Evolutionary conservation across 2,329 filamentous ascomycete species (phyloP), one percentile per base, ranked within the genome.

Genomic region (Fusarium ambrosium): DNA sequence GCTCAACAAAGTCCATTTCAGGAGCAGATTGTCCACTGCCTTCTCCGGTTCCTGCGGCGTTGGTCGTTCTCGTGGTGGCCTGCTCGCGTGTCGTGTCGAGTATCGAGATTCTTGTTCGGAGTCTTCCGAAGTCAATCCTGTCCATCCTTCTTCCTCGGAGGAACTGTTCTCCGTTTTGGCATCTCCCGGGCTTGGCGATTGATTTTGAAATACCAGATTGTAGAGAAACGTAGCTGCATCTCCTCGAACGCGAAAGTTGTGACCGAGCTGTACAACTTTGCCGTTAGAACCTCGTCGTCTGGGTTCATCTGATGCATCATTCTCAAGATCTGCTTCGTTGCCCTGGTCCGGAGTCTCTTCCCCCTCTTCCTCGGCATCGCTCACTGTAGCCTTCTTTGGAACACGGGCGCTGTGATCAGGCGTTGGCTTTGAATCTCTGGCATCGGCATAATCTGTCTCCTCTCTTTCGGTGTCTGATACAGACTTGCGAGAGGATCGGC

Each of bases 141-240:
- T 32, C 14, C 37, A 29, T 1, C 11, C 27, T 0, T 48, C 18
- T 8, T 24, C 27, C 3, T 36, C n/a, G 1, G 27, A 39, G 2
- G 13, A 18, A 11, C 11, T 16, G 11, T 32, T 24, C 6, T 27
- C 18, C 1, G 34, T 24, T 6, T 10, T 16, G 0, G 7, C n/a
- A 3, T 32, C 13, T 6, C 32, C n/a, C 1, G 20, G 10, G 0
- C 4, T 22, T 0, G 43, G 16, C 0, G n/a, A 5, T 7, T 72
- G 68, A 7, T 66, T 22, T 8, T 66, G n/a, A 9, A 72, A 74
- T 0, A 74, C 72, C 0, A 74, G 24, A 0, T 69, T 72, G 11
- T 74, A 74, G 0, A 74, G 18, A 3, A 74, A 74, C 4, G 69
- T 74, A 3, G 72, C 72, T 14, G 72, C 72, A 32, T 74, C 72